These are phyloP conservation scores for Candida nitratophila DNA, from an alignment of 805 yeast species.

Conservation along the genomic window DNA sequence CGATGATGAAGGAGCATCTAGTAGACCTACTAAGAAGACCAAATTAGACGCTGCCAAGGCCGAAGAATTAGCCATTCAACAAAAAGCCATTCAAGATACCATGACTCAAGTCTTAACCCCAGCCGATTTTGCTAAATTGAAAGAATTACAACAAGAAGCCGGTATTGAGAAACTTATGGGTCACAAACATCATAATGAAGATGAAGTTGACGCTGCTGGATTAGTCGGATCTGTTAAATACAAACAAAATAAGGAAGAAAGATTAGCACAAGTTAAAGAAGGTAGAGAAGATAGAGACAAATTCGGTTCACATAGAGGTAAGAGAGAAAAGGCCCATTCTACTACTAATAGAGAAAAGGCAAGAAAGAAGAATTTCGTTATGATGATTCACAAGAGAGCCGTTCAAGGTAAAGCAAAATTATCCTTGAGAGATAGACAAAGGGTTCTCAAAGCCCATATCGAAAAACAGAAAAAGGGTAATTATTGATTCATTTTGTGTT, in stretches of 20 bases:
- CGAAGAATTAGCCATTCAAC: slow-evolving; percentile 39
- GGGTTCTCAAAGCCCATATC: slow-evolving; percentile 77
- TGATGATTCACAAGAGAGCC: slow-evolving; percentile 94
- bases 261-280: slow-evolving; percentile 78
- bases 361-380: slow-evolving; percentile 96
- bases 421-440: slow-evolving; percentile 88
- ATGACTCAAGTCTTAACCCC: slow-evolving; percentile 68
- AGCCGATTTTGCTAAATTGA: slow-evolving; percentile 94
- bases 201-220: slow-evolving; percentile 70
- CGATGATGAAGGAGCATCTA: slow-evolving; percentile 27
- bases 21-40: slow-evolving; percentile 26
- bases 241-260: slow-evolving; percentile 86
- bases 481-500: slow-evolving; percentile 17
- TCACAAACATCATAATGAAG: slow-evolving; percentile 55
- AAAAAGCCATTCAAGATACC: slow-evolving; percentile 52
- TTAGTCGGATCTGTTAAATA: slow-evolving; percentile 74
- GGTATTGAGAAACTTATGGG: slow-evolving; percentile 81
- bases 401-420: slow-evolving; percentile 91
- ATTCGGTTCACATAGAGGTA: slow-evolving; percentile 84
- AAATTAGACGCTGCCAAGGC: slow-evolving; percentile 13
- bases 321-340: slow-evolving; percentile 68
- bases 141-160: slow-evolving; percentile 78
- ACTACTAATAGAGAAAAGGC: slow-evolving; percentile 96
- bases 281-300: slow-evolving; percentile 92
- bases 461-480: slow-evolving; percentile 83